Evolutionary conservation across 2,329 filamentous ascomycete species (phyloP).

Genomic region (Pyrenophora graminea): DNA sequence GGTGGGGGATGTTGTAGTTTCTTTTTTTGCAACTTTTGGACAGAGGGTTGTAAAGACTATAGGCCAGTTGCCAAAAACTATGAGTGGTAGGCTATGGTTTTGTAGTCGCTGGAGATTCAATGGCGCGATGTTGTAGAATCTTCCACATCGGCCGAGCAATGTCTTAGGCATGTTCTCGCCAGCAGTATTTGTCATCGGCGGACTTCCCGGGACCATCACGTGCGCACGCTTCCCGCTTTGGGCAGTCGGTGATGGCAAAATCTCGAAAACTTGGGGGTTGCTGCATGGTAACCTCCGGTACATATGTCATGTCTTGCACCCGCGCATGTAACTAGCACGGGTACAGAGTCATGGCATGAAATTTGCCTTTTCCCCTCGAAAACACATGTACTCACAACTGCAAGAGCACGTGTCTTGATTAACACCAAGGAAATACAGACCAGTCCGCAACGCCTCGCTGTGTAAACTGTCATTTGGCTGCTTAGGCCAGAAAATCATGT

Average conservation of each 20-base stretch:
- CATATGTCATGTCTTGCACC: no score
- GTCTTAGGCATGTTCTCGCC: slow-evolving; percentile 10
- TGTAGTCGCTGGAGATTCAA: neutral
- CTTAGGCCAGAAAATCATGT: neutral
- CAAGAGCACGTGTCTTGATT: neutral
- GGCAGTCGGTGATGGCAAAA: slow-evolving; percentile 5
- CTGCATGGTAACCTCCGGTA: no score
- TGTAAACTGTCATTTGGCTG: slow-evolving; percentile 5
- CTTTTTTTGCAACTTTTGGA: neutral
- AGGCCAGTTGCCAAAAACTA: neutral
- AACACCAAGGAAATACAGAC: neutral
- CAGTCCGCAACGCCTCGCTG: slow-evolving; percentile 22
- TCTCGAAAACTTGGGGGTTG: neutral
- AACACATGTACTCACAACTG: no score
- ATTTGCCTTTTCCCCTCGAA: no score
- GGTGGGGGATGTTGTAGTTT: no score
- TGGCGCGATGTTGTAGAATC: slow-evolving; percentile 26
- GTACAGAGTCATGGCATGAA: no score
- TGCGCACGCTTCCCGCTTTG: slow-evolving; percentile 11
- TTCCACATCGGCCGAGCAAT: slow-evolving; percentile 18
- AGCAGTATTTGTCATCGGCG: slow-evolving; percentile 29
- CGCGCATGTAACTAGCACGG: neutral
- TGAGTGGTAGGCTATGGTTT: neutral
- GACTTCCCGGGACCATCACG: slow-evolving; percentile 3
- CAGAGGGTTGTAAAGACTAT: neutral